Base-by-base conservation (phyloP, 1,139 yeast species). In the Candida sp. region DNA sequence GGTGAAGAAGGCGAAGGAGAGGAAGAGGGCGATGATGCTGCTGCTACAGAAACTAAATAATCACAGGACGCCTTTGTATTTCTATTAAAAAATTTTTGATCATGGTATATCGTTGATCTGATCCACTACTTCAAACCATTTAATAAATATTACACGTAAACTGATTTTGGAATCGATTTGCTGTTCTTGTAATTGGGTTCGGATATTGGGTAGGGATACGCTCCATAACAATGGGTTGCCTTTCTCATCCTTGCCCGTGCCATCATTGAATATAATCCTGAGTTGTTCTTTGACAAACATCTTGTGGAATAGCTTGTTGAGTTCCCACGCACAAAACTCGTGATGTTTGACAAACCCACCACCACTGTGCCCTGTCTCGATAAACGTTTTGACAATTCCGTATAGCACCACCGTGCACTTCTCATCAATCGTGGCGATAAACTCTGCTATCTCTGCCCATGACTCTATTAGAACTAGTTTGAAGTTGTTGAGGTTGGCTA, bases 1-100 rank as follows among this genome's bases (percentile, higher is more conserved):
- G 78, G 66, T 7, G 68, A 61, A 46, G 71, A 67, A 11, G 72
- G 61, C 9, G 71, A 60, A 25, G 72, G 61, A 27, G 75, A 63
- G 25, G 67, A 58, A 32, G 75, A 65, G 51, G 67, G 52, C 44
- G 61, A 57, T 51, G 67, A 57, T 40, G 68, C 17, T 17, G 65
- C 34, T 61, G 58, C 60, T 52, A 49, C 27, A 33, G 25, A 44
- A 38, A 11, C 41, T 38, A 38, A 38, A 38, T 26, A 25, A 38
- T 34, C 26, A 17, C 12, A 9, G 23, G 3, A 38, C 12, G 7
- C 42, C 2, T 41, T 37, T 44, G 32, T 5, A 28, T 34, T 17
- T 17, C 22, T 12, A 34, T n/a, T n/a, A 34, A 32, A 9, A 2
- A 23, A 39, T 26, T n/a, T n/a, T n/a, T n/a, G 12, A 9, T 26